Conservation (phyloP, 257 asterid species). For the Fraxinus anomala region DNA sequence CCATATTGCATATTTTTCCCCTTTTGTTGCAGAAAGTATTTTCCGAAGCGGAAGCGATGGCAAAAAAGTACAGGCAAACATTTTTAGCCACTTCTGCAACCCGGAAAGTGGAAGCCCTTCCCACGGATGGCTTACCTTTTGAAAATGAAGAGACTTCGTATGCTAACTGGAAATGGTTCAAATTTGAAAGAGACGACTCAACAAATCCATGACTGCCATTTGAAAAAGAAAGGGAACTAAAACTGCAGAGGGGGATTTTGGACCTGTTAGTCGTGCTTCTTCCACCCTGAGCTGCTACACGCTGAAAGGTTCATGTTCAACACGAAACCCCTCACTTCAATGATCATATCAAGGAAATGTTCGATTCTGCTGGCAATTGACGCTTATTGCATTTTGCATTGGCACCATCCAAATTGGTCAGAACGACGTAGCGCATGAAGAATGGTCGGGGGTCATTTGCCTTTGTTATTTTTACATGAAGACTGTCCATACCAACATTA, state of each 20-base stretch:
- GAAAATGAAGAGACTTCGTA: conserved; percentile 67
- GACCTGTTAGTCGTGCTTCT: not conserved
- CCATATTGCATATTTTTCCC: not conserved
- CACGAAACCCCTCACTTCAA: conserved; percentile 1
- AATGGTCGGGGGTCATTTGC: not conserved
- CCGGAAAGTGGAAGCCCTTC: conserved; percentile 50
- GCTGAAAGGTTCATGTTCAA: conserved; percentile 3
- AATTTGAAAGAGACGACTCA: conserved; percentile 50
- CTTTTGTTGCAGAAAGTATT: conserved; percentile 63
- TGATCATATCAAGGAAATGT: not conserved
- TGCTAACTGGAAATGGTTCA: conserved; percentile 93
- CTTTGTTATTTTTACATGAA: not conserved
- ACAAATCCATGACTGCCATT: conserved; percentile 27
- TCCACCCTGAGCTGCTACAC: conserved; percentile 19
- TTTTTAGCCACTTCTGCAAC: conserved; percentile 38
- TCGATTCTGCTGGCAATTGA: conserved; percentile 12
- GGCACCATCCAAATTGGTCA: not conserved
- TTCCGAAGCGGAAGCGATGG: conserved; percentile 84
- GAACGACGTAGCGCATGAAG: not conserved
- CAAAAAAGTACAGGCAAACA: conserved; percentile 73
- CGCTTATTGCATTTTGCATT: not conserved
- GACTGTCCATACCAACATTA: not conserved
- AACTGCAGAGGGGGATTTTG: not conserved
- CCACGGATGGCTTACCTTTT: conserved; percentile 57
- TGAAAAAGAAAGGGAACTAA: conserved; percentile 1